Base-by-base conservation (phyloP, 169 alveolate species). In the Plasmodium billcollinsi region DNA sequence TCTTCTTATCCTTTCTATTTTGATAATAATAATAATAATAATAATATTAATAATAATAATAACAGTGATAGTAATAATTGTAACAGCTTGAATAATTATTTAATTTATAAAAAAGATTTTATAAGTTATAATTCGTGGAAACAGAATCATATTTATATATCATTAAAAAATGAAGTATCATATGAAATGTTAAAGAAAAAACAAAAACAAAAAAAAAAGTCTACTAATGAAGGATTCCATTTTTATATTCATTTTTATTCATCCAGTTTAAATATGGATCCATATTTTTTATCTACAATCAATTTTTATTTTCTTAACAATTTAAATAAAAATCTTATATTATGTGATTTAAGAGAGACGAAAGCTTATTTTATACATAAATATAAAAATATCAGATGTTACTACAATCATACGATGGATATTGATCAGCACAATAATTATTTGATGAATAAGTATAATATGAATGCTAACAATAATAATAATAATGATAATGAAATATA, bases 91-190 rank as follows among this genome's bases (percentile, higher is more conserved):
- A 56, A 83, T 49, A 83, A 83, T 58, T 83, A 83, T 62, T 83
- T 83, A 83, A 56, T 83, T 56, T 83, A 83, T 43, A 83, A 69
- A 59, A 83, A 50, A 8, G 91, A 83, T 50, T 83, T 83, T 58
- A 43, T 69, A 56, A 83, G 70, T 33, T 70, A 69, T 47, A 69
- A 33, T 50, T 69, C 74, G 15, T 83, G 80, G 83, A 83, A 83
- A 49, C 73, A 54, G 39, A 83, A 70, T 50, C 91, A 83, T 12
- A 61, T 83, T 33, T 83, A 62, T 50, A 18, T 83, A 70, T 69
- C 83, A 6, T 62, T 83, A 43, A 83, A 69, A 29, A 39, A 33
- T 9, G 70, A n/a, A n/a, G 59, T 50, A 50, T 59, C 21, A 61
- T n/a, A 4, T 4, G 65, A n/a, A 24, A n/a, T 12, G 9, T 8